Evolutionary conservation across 2,329 filamentous ascomycete genomes (phyloP), one percentile per base, ranked within the genome.

Genomic region (Talaromyces sp.): DNA sequence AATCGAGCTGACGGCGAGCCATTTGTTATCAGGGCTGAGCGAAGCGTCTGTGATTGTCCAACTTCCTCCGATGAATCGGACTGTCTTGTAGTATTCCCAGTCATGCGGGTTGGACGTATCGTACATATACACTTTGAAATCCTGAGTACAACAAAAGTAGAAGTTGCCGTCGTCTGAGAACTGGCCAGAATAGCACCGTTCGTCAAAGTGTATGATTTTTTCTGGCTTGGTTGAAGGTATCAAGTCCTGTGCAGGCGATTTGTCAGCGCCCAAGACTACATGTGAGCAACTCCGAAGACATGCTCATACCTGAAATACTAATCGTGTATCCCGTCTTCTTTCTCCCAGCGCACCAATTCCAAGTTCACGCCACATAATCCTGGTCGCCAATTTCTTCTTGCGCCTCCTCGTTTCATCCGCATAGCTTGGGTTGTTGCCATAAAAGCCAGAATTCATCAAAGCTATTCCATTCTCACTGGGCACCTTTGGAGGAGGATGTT

Each of bases 81-180:
- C 91, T 0, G 91, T 94, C 80, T 94, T 98, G 83, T 97, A 97
- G 76, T 97, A 93, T 75, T 90, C 90, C 95, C 95, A 99, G 69
- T 93, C 86, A 77, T 95, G 96, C 0, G 94, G 93, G 71, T 97
- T 97, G 1, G 91, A 93, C 0, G 95, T 98, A 76, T 98, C 94
- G 78, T 98, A 99, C 91, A 99, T 93, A 62, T 93, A 90, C 10
- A 99, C 93, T 70, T 88, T 90, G 80, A 97, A 97, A 77, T 98
- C 93, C 77, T 97, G 92, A 10, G 90, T 90, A 73, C 91, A 95
- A 6, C 90, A 89, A 75, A 94, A 98, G 81, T 97, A 98, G 81
- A 98, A 98, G 77, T 97, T 96, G 31, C 95, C 95, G 71, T 99
- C 95, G 69, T 96, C 91, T 0, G 92, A 97, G 75, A 98, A 99